phyloP scores from a whole-genome alignment of 768 basidiomycete genomes.

The Boletus vinaceobasis region DNA sequence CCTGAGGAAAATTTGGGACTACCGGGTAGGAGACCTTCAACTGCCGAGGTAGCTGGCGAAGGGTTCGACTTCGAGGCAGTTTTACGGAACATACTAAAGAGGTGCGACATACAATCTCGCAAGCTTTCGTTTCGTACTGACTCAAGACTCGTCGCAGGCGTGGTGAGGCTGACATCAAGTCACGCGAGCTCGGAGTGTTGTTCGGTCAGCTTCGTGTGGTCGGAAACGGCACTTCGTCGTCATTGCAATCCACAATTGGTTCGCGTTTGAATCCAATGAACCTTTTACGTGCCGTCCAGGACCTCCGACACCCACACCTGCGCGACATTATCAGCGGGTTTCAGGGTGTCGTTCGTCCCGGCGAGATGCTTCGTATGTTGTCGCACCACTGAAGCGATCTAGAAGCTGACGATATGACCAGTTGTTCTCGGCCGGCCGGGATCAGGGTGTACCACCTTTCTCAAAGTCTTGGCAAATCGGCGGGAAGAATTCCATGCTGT shows the following conservation, averaged over 20 bases:
- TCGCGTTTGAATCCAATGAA: slow-evolving; percentile 55
- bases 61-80: slow-evolving; percentile 32
- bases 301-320: slow-evolving; percentile 55
- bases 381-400: neutral
- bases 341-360: slow-evolving; percentile 55
- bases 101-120: slow-evolving; percentile 4
- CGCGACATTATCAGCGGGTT: slow-evolving; percentile 53
- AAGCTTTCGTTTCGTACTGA: neutral
- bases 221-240: slow-evolving; percentile 54
- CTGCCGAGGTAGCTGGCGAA: slow-evolving; percentile 16
- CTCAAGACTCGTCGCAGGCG: slow-evolving; percentile 31
- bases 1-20: neutral
- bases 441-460: slow-evolving; percentile 79
- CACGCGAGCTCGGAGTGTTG: slow-evolving; percentile 56
- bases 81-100: slow-evolving; percentile 22
- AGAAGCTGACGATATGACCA: slow-evolving; percentile 24
- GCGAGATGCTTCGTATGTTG: slow-evolving; percentile 67
- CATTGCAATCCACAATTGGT: slow-evolving; percentile 58
- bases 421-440: slow-evolving; percentile 86
- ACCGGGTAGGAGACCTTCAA: neutral
- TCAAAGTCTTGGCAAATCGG: slow-evolving; percentile 79
- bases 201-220: slow-evolving; percentile 59
- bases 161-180: slow-evolving; percentile 46
- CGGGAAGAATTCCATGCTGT: slow-evolving; percentile 64
- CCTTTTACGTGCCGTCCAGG: slow-evolving; percentile 41